Evolutionary conservation across 768 basidiomycete species (phyloP).

Genomic region (Erythrobasidium yunnanense): DNA sequence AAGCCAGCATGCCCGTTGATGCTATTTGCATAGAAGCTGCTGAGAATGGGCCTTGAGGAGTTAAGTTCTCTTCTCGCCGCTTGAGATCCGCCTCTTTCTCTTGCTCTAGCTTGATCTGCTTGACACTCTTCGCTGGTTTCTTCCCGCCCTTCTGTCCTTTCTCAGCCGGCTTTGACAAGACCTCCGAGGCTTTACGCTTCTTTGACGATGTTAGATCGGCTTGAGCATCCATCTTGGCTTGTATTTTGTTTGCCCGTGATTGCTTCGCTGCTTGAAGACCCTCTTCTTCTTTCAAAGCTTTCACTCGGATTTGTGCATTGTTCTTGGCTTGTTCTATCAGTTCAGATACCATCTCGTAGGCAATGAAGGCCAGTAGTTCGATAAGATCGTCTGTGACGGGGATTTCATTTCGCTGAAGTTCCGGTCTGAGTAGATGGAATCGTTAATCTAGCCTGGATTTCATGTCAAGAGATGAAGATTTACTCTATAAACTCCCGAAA

Average conservation of each 20-base stretch:
- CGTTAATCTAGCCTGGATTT: too few species aligned
- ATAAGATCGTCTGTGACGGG: conserved; percentile 13
- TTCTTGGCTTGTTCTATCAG: conserved; percentile 14
- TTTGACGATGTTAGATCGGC: too few species aligned
- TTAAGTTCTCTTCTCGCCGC: conserved; percentile 2
- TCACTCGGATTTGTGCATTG: neutral
- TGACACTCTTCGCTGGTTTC: neutral
- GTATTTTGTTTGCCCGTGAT: neutral
- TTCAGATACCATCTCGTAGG: conserved; percentile 21
- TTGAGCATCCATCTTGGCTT: too few species aligned
- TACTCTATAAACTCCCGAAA: conserved; percentile 10
- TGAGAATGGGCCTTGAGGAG: conserved; percentile 9
- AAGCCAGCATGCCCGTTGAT: neutral
- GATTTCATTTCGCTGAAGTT: neutral
- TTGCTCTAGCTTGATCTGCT: neutral
- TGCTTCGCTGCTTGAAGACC: neutral
- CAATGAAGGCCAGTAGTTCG: conserved; percentile 15
- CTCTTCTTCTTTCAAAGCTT: neutral
- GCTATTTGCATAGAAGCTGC: neutral
- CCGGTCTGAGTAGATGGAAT: neutral
- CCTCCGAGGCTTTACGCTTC: neutral
- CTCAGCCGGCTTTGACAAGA: neutral
- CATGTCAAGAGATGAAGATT: neutral
- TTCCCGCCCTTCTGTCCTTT: neutral
- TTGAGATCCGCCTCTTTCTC: neutral